A percentile compares a stretch with the other conserved stretches of the same genome.
phyloP scores from a whole-genome alignment of 495 filamentous ascomycete genomes.

The Aspergillus bridgeri region DNA sequence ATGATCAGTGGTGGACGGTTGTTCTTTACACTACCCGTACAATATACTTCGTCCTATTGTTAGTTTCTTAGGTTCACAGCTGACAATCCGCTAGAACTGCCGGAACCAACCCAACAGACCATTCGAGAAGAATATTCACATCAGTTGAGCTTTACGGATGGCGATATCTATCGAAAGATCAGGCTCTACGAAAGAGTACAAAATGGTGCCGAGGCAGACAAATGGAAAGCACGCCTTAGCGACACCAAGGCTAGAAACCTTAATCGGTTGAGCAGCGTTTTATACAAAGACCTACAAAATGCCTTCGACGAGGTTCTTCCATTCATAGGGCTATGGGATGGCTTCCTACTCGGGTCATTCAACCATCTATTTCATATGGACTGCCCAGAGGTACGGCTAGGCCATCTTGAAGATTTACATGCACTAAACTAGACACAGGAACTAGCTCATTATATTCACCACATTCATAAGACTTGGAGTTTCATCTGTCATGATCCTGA shows the following conservation, averaged over 20 bases:
- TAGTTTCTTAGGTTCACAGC: background rate
- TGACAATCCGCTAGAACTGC: background rate
- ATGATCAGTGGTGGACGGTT: background rate
- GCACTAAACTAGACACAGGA: background rate
- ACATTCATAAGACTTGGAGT: background rate
- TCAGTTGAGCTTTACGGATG: background rate
- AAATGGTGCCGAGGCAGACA: background rate
- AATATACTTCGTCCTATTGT: background rate
- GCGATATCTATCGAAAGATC: background rate
- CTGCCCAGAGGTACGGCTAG: background rate
- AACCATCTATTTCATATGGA: background rate
- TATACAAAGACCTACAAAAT: background rate
- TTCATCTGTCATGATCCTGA: background rate
- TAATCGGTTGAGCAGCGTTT: background rate
- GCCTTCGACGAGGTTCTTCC: background rate
- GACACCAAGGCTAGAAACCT: background rate
- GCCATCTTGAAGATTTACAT: background rate
- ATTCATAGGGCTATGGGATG: background rate
- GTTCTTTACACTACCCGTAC: background rate
- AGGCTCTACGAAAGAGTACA: background rate
- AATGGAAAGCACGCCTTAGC: background rate
- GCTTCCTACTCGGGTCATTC: background rate
- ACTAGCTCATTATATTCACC: background rate
- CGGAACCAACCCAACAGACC: background rate
- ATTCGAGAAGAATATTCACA: background rate